Evolutionary conservation across 1,284 basidiomycete species (phyloP), one percentile per base, ranked within the genome.

Genomic region (Filobasidium uniguttulatum): DNA sequence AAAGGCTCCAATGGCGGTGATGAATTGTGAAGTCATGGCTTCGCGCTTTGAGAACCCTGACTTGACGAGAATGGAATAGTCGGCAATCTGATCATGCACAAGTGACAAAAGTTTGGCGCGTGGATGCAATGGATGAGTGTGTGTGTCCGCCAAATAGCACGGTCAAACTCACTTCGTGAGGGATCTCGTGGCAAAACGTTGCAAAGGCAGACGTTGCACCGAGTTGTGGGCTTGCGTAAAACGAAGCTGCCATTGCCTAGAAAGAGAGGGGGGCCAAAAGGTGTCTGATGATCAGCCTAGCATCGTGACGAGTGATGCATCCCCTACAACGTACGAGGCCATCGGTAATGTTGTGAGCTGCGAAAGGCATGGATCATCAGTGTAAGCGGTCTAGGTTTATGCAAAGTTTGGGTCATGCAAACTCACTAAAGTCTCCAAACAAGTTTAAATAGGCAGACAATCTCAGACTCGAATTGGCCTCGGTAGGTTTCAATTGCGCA

Each of bases 101-200:
- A n/a, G n/a, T n/a, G n/a, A n/a, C n/a, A n/a, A 5, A 14, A 37
- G 12, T 35, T 8, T 26, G 3, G 9, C n/a, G 23, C 2, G 14
- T 14, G 22, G 25, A 25, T 10, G 36, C 37, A 35, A 25, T 26
- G 14, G 23, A n/a, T n/a, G n/a, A n/a, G n/a, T n/a, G n/a, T n/a
- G n/a, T n/a, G n/a, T n/a, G n/a, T n/a, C n/a, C n/a, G n/a, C n/a
- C n/a, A 33, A 14, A 43, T 25, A 29, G n/a, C 44, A 28, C 36
- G 9, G 19, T 5, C 3, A 5, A 29, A 52, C 60, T 53, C 49
- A 65, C 66, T 58, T 88, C 85, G 61, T 88, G 85, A 15, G 85
- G 85, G 49, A 89, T 88, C 67, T 90, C 86, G 65, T 90, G 86
- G 5, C 85, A 85, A 63, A 90, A 89, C 61, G 86, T 89, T 15